These are phyloP conservation scores for Leucocoprinus leucothites DNA, from an alignment of 768 basidiomycete species.

Conservation along the genomic window DNA sequence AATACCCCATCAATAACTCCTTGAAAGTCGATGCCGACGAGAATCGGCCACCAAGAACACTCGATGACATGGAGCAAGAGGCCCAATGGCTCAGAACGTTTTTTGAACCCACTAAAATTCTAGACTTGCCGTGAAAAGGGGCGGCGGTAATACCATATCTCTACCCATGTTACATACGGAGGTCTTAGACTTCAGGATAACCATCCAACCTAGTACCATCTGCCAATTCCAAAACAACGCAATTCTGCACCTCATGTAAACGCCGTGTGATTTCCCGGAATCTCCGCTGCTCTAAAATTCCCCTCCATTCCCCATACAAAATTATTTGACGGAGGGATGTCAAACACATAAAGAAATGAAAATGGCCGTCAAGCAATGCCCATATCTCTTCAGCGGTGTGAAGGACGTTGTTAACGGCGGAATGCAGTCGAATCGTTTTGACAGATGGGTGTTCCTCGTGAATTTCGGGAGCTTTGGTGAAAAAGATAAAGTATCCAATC, in stretches of 20 bases:
- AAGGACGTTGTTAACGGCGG: conserved; percentile 42
- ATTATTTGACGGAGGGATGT: conserved; percentile 43
- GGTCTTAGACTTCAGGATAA: neutral
- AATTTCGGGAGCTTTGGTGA: conserved; percentile 33
- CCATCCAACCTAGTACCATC: neutral
- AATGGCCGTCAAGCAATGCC: conserved; percentile 43
- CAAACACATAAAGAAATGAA: conserved; percentile 41
- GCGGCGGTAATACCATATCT: too few species aligned
- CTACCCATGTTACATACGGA: neutral
- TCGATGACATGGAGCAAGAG: conserved; percentile 80
- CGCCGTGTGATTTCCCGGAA: conserved; percentile 16
- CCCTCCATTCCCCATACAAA: conserved; percentile 54
- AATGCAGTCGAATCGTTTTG: conserved; percentile 47
- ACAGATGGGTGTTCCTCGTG: conserved; percentile 29
- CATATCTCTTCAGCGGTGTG: conserved; percentile 32
- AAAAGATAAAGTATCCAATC: conserved; percentile 56
- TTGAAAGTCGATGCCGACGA: conserved; percentile 72
- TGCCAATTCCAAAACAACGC: neutral
- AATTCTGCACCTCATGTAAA: neutral
- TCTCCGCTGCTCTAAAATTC: conserved; percentile 32
- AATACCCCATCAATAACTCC: conserved; percentile 26
- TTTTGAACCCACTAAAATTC: conserved; percentile 31
- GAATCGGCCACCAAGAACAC: conserved; percentile 53
- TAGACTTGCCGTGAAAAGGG: neutral
- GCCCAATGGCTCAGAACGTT: conserved; percentile 64